A percentile compares a stretch with the other conserved stretches of the same genome.
These are phyloP conservation scores for Candida tallmaniae DNA, from an alignment of 805 yeast genomes.

Conservation along the genomic window DNA sequence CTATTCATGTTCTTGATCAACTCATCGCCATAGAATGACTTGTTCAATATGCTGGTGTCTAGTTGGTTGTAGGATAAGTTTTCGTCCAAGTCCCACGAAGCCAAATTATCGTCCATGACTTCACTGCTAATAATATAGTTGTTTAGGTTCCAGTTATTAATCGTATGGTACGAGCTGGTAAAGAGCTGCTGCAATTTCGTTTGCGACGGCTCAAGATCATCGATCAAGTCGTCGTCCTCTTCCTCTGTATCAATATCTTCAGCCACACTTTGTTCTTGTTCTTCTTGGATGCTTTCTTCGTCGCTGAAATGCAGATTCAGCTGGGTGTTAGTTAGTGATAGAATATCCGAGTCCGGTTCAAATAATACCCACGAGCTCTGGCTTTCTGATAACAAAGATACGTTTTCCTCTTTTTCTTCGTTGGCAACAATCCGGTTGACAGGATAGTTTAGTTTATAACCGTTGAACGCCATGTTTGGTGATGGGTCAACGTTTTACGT, in stretches of 20 bases:
- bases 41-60: constrained; percentile 12
- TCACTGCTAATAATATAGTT: constrained; percentile 19
- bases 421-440: constrained; percentile 11
- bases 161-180: constrained; percentile 10
- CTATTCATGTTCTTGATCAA: constrained; percentile 19
- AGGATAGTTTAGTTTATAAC: constrained; percentile 15
- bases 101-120: constrained; percentile 29
- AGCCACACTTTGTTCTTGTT: constrained; percentile 1
- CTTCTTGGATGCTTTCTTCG: not conserved
- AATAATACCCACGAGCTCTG: constrained; percentile 26
- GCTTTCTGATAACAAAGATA: constrained; percentile 18
- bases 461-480: constrained; percentile 13
- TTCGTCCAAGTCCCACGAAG: constrained; percentile 35
- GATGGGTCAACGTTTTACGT: too few species aligned
- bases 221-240: constrained; percentile 9
- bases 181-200: constrained; percentile 7
- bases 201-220: constrained; percentile 12
- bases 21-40: constrained; percentile 29
- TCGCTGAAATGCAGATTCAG: not conserved
- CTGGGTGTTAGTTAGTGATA: constrained; percentile 20
- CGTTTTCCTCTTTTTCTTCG: constrained; percentile 13
- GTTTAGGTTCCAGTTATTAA: constrained; percentile 15
- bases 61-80: constrained; percentile 12
- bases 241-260: constrained; percentile 10
- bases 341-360: constrained; percentile 26